Evolutionary conservation across 345 rosid species (phyloP).

Genomic region (Atalantia buxifolia): DNA sequence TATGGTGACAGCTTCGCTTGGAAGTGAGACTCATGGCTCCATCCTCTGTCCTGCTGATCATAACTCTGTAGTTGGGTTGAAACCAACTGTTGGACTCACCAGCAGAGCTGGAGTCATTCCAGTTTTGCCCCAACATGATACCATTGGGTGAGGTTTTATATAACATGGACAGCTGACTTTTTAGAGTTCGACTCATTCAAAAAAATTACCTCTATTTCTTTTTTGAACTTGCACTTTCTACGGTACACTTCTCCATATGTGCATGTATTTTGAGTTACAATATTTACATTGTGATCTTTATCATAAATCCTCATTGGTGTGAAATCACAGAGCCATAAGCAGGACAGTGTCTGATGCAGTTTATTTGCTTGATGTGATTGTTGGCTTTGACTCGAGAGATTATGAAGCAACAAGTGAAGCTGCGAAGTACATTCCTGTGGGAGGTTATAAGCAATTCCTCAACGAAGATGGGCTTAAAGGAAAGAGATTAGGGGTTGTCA

Average conservation of each 20-base stretch:
- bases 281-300: background rate
- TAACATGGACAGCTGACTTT: background rate
- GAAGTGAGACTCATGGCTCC: slow-evolving; percentile 26
- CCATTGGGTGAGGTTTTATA: slow-evolving; percentile 24
- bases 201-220: background rate
- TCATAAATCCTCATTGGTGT: background rate
- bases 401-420: slow-evolving; percentile 44
- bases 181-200: background rate
- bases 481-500: slow-evolving; percentile 34
- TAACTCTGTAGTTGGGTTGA: slow-evolving; percentile 30
- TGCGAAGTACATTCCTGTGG: slow-evolving; percentile 39
- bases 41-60: slow-evolving; percentile 25
- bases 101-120: slow-evolving; percentile 31
- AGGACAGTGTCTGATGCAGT: slow-evolving; percentile 68
- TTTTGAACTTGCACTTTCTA: background rate
- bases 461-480: slow-evolving; percentile 29
- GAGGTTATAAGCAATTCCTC: slow-evolving; percentile 38
- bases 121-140: slow-evolving; percentile 21
- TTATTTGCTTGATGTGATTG: slow-evolving; percentile 60
- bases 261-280: background rate
- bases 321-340: slow-evolving; percentile 45
- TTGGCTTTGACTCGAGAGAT: slow-evolving; percentile 46
- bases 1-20: slow-evolving; percentile 26
- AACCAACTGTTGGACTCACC: slow-evolving; percentile 30
- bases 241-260: background rate